Evolutionary conservation across 441 rosid genomes (phyloP).

Genomic region (Bocquillonia castaneifolia): DNA sequence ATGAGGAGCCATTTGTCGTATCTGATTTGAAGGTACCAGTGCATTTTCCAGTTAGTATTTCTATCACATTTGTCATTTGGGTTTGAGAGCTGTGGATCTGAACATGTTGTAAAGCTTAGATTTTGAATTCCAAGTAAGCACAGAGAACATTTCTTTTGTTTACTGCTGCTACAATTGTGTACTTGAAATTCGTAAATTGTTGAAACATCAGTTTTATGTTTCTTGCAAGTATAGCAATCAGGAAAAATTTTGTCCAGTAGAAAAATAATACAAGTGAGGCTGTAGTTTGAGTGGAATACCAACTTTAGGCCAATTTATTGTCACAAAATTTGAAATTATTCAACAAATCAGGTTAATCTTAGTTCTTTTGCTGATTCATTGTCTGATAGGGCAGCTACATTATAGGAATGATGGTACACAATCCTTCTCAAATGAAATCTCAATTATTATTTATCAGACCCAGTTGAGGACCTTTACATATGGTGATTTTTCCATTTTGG

Average conservation of each 20-base stretch:
- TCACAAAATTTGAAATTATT: background rate
- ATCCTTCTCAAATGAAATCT: background rate
- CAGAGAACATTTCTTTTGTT: background rate
- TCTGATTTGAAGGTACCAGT: conserved; percentile 58
- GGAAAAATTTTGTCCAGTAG: background rate
- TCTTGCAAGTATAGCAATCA: background rate
- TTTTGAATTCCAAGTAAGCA: conserved; percentile 1
- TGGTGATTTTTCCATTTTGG: background rate
- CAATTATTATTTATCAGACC: too few species aligned
- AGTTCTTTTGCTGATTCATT: background rate
- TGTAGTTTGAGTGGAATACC: background rate
- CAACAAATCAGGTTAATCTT: background rate
- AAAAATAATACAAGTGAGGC: background rate
- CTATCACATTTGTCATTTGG: background rate
- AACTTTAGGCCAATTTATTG: background rate
- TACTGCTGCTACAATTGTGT: background rate
- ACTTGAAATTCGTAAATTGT: background rate
- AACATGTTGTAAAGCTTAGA: conserved; percentile 4
- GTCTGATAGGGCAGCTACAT: background rate
- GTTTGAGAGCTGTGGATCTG: background rate
- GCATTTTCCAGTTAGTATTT: background rate
- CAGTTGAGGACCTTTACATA: background rate
- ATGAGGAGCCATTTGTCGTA: conserved; percentile 68
- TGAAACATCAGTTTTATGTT: background rate
- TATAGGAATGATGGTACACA: background rate